Evolutionary conservation across 768 basidiomycete genomes (phyloP), one percentile per base, ranked within the genome.

Genomic region (Boletus speciosus): DNA sequence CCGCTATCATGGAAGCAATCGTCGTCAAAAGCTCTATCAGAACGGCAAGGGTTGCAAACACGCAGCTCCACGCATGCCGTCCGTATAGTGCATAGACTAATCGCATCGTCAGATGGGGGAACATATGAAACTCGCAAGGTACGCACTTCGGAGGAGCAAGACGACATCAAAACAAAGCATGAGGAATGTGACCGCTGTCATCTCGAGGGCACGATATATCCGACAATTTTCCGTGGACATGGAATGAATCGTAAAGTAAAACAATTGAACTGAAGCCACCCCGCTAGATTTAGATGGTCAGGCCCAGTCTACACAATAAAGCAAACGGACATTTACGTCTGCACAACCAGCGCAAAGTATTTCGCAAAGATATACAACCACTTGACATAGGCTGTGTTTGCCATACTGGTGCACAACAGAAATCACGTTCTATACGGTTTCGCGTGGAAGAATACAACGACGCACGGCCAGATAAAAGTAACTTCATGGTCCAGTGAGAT

Each of bases 291-390:
- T 14, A 23, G 6, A 15, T 23, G 12, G 42, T 62, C 31, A 54
- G 37, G 3, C 27, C 7, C 19, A 14, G 19, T 39, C 12, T 7
- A 6, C 1, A 29, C 16, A 7, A 12, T 5, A 19, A 42, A 44
- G 14, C 16, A 15, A 29, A 44, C 8, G 1, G 14, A 19, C 8
- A 43, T 14, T 54, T 38, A 65, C 67, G 54, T 59, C 34, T 65
- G 67, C 4, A 52, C 1, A 3, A 11, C n/a, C 11, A 69, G 11
- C 6, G 49, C 55, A 32, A 56, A 49, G 19, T 63, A 69, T 48
- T 54, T 69, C 5, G 54, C 54, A 43, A 67, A 58, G 16, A 69
- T 23, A 43, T 61, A 68, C n/a, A 69, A 9, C 67, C 65, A 69
- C 43, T 69, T 69, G 39, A 63, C 31, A 27, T 49, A 44, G 2